Percentiles rank a stretch among this genome's conserved stretches.
These are phyloP conservation scores for Penicillium sclerotiorum DNA, from an alignment of 2,329 filamentous ascomycete species.

Conservation along the genomic window DNA sequence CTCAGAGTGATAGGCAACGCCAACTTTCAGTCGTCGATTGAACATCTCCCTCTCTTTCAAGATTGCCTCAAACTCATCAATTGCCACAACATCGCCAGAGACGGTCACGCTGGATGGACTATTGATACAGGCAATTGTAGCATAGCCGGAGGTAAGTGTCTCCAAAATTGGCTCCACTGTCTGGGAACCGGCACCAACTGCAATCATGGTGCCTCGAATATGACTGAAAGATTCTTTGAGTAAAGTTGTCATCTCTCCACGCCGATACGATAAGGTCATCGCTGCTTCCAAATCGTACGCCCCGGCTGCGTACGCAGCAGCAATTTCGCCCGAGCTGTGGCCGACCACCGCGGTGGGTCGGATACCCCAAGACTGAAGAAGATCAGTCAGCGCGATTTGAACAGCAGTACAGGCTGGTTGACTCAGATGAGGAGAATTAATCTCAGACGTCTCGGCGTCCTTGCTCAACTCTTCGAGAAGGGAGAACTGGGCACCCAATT, in stretches of 20 bases:
- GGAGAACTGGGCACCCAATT: slow-evolving; percentile 23
- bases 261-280: slow-evolving; percentile 25
- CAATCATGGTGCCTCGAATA: slow-evolving; percentile 33
- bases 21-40: slow-evolving; percentile 35
- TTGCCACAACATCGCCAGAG: slow-evolving; percentile 22
- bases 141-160: slow-evolving; percentile 15
- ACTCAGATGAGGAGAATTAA: slow-evolving; percentile 23
- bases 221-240: slow-evolving; percentile 22
- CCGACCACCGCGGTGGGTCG: slow-evolving; percentile 20
- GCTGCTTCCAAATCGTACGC: slow-evolving; percentile 20
- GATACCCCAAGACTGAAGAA: slow-evolving; percentile 23
- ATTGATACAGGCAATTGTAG: slow-evolving; percentile 25
- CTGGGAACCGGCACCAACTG: slow-evolving; percentile 27
- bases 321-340: slow-evolving; percentile 28
- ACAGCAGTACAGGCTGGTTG: slow-evolving; percentile 25
- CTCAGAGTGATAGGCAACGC: slow-evolving; percentile 26
- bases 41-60: slow-evolving; percentile 22
- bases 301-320: slow-evolving; percentile 26
- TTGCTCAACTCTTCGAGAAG: slow-evolving; percentile 19
- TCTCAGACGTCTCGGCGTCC: slow-evolving; percentile 12
- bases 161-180: slow-evolving; percentile 19
- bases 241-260: slow-evolving; percentile 23
- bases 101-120: slow-evolving; percentile 28
- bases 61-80: slow-evolving; percentile 19
- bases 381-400: slow-evolving; percentile 22